Percentiles rank a stretch among this genome's conserved stretches.
These are phyloP conservation scores for Fusarium fujikuroi DNA, from an alignment of 2,329 filamentous ascomycete genomes.

Conservation along the genomic window DNA sequence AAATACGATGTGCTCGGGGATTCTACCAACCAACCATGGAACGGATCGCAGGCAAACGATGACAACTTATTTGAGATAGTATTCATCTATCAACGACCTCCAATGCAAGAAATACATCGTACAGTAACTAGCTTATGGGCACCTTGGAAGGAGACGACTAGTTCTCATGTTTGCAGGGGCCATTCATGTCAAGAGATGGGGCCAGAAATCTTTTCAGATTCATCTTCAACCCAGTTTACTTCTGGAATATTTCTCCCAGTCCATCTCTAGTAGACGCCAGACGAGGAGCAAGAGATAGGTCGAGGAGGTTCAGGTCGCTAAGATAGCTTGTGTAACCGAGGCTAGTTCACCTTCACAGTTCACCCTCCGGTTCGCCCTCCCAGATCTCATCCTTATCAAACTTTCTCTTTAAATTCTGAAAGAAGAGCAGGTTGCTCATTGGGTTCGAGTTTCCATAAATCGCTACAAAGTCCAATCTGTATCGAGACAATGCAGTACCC, in stretches of 20 bases:
- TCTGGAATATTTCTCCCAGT: background rate
- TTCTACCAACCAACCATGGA: too few relatives aligned
- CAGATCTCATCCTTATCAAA: background rate
- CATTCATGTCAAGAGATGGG: background rate
- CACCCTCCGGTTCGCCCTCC: background rate
- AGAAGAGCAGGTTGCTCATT: background rate
- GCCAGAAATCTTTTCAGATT: background rate
- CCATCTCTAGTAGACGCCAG: background rate
- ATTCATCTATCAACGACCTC: too few relatives aligned
- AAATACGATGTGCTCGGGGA: too few relatives aligned
- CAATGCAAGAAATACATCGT: background rate
- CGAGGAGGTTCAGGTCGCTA: background rate
- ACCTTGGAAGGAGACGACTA: background rate
- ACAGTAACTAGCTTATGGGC: background rate
- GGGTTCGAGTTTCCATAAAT: background rate
- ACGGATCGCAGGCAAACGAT: too few relatives aligned
- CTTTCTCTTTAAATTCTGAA: background rate
- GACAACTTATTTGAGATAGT: too few relatives aligned
- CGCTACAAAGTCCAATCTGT: background rate
- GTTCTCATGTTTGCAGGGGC: background rate
- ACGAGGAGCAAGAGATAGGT: background rate
- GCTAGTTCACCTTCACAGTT: background rate
- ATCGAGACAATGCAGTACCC: background rate
- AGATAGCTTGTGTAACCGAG: background rate
- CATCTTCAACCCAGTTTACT: background rate